phyloP scores from a whole-genome alignment of 148 eudicot species.

The Arctostaphylos glauca region DNA sequence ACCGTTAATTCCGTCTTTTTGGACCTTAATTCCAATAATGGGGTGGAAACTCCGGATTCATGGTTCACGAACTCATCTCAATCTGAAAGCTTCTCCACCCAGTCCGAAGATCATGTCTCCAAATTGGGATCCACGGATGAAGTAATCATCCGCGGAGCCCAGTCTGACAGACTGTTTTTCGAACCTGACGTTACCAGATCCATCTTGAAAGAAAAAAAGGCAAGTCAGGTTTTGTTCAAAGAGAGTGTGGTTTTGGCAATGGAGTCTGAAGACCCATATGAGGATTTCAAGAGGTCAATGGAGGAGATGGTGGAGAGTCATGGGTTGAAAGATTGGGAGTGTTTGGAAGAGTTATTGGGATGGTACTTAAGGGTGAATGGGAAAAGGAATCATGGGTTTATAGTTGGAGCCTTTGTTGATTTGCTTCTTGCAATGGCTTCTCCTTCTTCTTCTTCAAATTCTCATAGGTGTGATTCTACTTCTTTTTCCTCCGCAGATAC shows the following conservation, averaged over 20 bases:
- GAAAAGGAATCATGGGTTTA: conserved; percentile 54
- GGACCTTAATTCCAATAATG: conserved; percentile 24
- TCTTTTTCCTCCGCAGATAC: conserved; percentile 34
- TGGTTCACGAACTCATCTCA: conserved; percentile 44
- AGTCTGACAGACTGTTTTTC: conserved; percentile 64
- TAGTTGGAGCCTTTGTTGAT: conserved; percentile 74
- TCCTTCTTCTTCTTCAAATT: conserved; percentile 28
- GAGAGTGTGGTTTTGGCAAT: conserved; percentile 49
- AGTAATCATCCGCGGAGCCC: conserved; percentile 49
- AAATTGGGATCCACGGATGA: conserved; percentile 22
- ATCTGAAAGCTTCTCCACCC: conserved; percentile 33
- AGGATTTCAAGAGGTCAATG: conserved; percentile 81
- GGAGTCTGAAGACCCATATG: conserved; percentile 53
- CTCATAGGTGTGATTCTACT: conserved; percentile 14
- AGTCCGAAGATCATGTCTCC: conserved; percentile 27
- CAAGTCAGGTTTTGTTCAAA: conserved; percentile 20
- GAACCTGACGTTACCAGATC: conserved; percentile 51
- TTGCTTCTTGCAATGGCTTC: conserved; percentile 34
- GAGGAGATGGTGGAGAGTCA: conserved; percentile 77
- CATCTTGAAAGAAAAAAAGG: conserved; percentile 21
- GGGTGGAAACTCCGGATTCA: conserved; percentile 29
- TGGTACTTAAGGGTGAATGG: conserved; percentile 81
- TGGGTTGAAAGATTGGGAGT: conserved; percentile 64
- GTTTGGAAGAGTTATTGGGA: conserved; percentile 61
- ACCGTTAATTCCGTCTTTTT: conserved; percentile 47